phyloP scores from a whole-genome alignment of 148 eudicot genomes.

The Persicaria maculosa region DNA sequence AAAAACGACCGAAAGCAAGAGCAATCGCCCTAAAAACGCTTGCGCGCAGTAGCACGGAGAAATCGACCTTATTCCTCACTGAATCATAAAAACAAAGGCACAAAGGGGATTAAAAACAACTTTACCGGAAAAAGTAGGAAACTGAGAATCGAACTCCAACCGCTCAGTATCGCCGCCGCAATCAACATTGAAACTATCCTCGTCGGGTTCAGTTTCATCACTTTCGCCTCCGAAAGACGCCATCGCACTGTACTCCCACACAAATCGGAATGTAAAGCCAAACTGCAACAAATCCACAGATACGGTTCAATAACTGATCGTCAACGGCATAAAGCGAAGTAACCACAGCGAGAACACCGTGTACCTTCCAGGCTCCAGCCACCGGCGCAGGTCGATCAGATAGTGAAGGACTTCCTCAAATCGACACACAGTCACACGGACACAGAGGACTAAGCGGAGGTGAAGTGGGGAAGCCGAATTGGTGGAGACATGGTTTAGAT shows the following conservation, averaged over 20 bases:
- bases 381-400: background rate
- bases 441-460: background rate
- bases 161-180: background rate
- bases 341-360: background rate
- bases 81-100: background rate
- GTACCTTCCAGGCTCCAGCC: background rate
- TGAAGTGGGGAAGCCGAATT: background rate
- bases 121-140: slow-evolving; percentile 4
- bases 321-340: background rate
- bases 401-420: background rate
- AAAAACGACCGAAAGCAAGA: background rate
- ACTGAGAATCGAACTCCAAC: slow-evolving; percentile 4
- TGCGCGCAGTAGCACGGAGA: background rate
- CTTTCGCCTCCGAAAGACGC: background rate
- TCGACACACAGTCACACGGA: background rate
- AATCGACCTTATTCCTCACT: background rate
- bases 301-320: background rate
- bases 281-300: background rate
- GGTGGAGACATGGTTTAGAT: background rate
- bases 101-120: background rate
- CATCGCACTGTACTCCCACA: background rate
- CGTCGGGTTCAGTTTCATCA: background rate
- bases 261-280: background rate
- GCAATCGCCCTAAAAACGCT: background rate
- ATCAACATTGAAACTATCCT: background rate